Evolutionary conservation across 129 eudicot genomes (phyloP), one percentile per base, ranked within the genome.

Genomic region (Scalesia atractyloides): DNA sequence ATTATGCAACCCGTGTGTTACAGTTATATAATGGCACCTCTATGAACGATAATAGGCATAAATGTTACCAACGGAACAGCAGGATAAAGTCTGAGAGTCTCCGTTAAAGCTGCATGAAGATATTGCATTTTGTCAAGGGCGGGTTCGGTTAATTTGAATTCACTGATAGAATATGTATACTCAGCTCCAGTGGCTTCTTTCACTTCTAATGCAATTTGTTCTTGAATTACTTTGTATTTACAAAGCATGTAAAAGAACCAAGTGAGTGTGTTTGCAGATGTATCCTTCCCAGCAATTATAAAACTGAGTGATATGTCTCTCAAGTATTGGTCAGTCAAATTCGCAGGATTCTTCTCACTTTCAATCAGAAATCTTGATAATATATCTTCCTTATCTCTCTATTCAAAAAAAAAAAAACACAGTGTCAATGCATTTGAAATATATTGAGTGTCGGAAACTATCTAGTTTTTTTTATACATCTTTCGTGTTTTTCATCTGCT

Each of bases 231-330:
- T 26, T 88, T 83, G 60, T 83, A 68, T 67, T 83, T 85, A 64
- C 89, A 90, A 24, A 90, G 76, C 84, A 83, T 76, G 79, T 90
- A 90, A 62, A 85, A 82, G 73, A 90, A 90, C 95, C 97, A 90
- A 9, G 94, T 65, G 61, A 90, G 85, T 7, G 94, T 79, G 68
- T 79, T 83, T 34, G 87, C 94, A 9, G 95, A 52, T 7, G 85
- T 66, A 82, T 87, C 97, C 77, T 87, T 90, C 17, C 97, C 91
- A 0, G 97, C 95, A 39, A 83, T 75, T 7, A 90, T 74, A 68
- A 90, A 90, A 77, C 86, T 87, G 9, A 90, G 88, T 19, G 83
- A 76, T 73, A 87, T 90, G 76, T 90, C 97, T 66, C 91, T 80
- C 86, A 90, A 20, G 58, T 90, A 90, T 67, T 80, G 15, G 60